Percentiles rank a stretch among this genome's conserved stretches.
Evolutionary conservation across 805 yeast species (phyloP).

Genomic region (Ogataea thermomethanolica): DNA sequence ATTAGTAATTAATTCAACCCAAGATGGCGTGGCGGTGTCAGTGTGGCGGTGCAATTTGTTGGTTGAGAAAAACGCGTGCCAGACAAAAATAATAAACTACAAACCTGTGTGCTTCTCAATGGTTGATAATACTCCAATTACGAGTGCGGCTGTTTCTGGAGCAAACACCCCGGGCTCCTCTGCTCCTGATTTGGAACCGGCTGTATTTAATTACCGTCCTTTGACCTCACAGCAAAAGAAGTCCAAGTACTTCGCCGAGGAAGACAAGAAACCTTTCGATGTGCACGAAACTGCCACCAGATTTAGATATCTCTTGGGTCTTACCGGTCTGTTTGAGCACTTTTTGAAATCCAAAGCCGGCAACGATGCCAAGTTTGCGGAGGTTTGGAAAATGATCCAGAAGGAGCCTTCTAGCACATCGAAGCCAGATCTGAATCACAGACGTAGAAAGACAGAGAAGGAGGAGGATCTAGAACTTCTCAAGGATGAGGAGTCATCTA

Average conservation of each 20-base stretch:
- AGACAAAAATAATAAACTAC: constrained; percentile 1
- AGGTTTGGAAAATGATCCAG: constrained; percentile 44
- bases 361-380: constrained; percentile 53
- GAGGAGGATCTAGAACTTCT: constrained; percentile 78
- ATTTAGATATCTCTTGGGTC: constrained; percentile 61
- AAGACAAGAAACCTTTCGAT: constrained; percentile 39
- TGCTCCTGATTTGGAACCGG: neutral
- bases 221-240: constrained; percentile 12
- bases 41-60: constrained; percentile 2
- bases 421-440: constrained; percentile 31
- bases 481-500: constrained; percentile 48
- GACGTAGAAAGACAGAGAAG: constrained; percentile 68
- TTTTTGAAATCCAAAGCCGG: constrained; percentile 63
- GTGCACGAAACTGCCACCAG: constrained; percentile 60
- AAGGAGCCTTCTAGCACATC: constrained; percentile 4
- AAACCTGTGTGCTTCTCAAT: constrained; percentile 1
- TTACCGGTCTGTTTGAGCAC: constrained; percentile 65
- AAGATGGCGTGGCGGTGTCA: too few species aligned
- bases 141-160: constrained; percentile 17
- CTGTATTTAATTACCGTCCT: constrained; percentile 12
- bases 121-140: constrained; percentile 2
- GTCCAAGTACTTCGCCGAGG: constrained; percentile 33
- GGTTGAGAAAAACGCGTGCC: constrained; percentile 7
- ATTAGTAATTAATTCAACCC: constrained; percentile 2
- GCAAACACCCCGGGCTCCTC: constrained; percentile 11